Base-by-base conservation (phyloP, 78 protist genomes). In the Dictyostelium capitatum region DNA sequence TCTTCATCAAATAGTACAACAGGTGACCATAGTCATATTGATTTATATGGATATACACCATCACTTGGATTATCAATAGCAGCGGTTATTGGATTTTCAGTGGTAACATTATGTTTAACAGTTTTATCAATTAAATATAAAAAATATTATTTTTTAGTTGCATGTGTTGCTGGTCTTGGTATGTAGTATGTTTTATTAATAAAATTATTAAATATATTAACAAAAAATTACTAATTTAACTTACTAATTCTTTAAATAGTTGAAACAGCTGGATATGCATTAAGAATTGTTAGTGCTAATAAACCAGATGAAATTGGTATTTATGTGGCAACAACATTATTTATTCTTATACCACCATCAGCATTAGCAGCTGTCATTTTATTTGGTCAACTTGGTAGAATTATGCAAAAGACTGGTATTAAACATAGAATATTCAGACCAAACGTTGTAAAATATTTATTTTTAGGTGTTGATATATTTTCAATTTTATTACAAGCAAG, bases 11-110 rank as follows among this genome's bases (percentile, higher is more conserved):
- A n/a, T n/a, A n/a, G n/a, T n/a, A n/a, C n/a, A n/a, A n/a, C n/a
- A n/a, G n/a, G n/a, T n/a, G n/a, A n/a, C n/a, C n/a, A n/a, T n/a
- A n/a, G n/a, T n/a, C n/a, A n/a, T n/a, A n/a, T n/a, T n/a, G 43
- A 81, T 67, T 17, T 81, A 25, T 41, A 59, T 67, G 89, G 89
- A 28, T 81, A 81, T 59, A 75, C 30, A 7, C 89, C 89, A 32
- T 25, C 50, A 1, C 0, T 20, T 11, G 50, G 51, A 0, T 28
- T 81, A 17, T 74, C 89, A 14, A 47, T 41, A 12, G 77, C 59
- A 64, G 89, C 75, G 0, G 28, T 81, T 5, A 46, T 64, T 15
- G 17, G 59, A 25, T 81, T 69, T 81, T 46, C 89, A 10, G 10
- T 41, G 20, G 77, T 47, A 0, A 23, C 78, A 8, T 3, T 81